Evolutionary conservation across 2,329 filamentous ascomycete genomes (phyloP).

Genomic region (Penicillium vulpinum): DNA sequence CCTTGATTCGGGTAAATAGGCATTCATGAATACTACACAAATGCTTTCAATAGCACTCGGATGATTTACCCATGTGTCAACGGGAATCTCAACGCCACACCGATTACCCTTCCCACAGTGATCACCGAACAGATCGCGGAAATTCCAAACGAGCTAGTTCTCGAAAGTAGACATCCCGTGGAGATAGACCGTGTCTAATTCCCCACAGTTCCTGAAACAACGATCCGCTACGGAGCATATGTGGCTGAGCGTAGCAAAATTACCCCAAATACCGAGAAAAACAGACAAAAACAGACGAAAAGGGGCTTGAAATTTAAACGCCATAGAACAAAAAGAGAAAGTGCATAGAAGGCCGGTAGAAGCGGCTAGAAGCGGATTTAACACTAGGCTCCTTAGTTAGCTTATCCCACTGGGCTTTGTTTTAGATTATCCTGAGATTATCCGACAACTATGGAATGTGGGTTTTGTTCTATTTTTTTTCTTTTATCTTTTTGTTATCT

Average conservation of each 20-base stretch:
- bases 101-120: neutral
- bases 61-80: neutral
- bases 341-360: constrained; percentile 3
- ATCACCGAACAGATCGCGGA: neutral
- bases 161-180: constrained; percentile 6
- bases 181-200: constrained; percentile 15
- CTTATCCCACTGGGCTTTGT: constrained; percentile 3
- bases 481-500: neutral
- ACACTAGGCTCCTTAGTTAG: neutral
- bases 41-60: neutral
- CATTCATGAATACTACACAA: neutral
- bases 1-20: too few species aligned
- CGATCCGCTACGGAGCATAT: constrained; percentile 10
- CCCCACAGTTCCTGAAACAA: constrained; percentile 28
- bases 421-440: constrained; percentile 10
- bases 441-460: constrained; percentile 1
- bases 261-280: constrained; percentile 2
- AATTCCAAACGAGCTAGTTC: neutral
- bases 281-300: constrained; percentile 7
- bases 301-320: constrained; percentile 4
- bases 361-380: constrained; percentile 5
- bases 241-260: constrained; percentile 19
- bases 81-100: neutral
- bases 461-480: neutral
- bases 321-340: constrained; percentile 5